These are phyloP conservation scores for Suzukiozyma palmioleophila DNA, from an alignment of 1,139 yeast genomes.

Conservation along the genomic window DNA sequence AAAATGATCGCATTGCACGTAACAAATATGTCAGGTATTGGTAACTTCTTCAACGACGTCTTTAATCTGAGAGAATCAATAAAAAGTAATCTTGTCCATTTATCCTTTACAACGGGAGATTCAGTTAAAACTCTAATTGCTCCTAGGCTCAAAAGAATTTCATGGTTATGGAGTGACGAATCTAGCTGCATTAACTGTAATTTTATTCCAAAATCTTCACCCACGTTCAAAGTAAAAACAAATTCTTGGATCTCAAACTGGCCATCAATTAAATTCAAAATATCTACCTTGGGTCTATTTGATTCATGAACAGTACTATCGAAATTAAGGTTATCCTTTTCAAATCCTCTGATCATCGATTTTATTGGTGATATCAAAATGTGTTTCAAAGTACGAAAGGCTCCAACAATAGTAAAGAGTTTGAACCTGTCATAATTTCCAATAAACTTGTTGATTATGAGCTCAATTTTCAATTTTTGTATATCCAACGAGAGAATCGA, in stretches of 20 bases:
- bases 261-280: background rate
- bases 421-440: constrained; percentile 45
- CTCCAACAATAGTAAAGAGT: constrained; percentile 50
- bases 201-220: constrained; percentile 44
- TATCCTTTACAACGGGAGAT: constrained; percentile 44
- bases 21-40: constrained; percentile 13
- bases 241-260: constrained; percentile 5
- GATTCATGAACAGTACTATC: constrained; percentile 11
- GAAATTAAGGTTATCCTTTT: constrained; percentile 21
- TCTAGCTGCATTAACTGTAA: constrained; percentile 36
- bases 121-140: constrained; percentile 49
- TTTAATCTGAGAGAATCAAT: constrained; percentile 30
- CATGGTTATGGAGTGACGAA: constrained; percentile 15
- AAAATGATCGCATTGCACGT: constrained; percentile 31
- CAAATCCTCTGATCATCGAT: constrained; percentile 18
- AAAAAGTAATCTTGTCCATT: constrained; percentile 51
- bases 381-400: constrained; percentile 48
- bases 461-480: constrained; percentile 15
- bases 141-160: constrained; percentile 21
- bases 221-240: constrained; percentile 26
- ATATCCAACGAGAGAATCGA: background rate
- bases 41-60: constrained; percentile 15
- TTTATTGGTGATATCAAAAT: constrained; percentile 36
- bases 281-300: background rate
- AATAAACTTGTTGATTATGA: constrained; percentile 25